Evolutionary conservation across 179 eudicot genomes (phyloP).

Genomic region (Silene vulgaris): DNA sequence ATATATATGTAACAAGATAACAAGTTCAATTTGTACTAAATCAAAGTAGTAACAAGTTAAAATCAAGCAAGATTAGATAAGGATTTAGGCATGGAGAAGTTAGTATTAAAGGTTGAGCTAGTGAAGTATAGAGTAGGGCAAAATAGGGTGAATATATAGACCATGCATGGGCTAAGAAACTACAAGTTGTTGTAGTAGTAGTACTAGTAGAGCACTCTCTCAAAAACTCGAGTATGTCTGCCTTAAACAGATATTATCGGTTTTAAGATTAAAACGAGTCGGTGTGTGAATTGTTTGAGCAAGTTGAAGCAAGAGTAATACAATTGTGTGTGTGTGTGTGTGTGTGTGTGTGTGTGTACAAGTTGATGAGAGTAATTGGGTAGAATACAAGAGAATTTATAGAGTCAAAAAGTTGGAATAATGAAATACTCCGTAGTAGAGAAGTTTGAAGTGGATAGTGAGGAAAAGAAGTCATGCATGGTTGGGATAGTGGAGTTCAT

Average conservation of each 20-base stretch:
- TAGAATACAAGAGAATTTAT: slow-evolving; percentile 12
- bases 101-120: slow-evolving; percentile 12
- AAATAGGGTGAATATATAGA: slow-evolving; percentile 18
- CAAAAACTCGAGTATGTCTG: slow-evolving; percentile 3
- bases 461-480: slow-evolving; percentile 10
- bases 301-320: slow-evolving; percentile 25
- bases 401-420: slow-evolving; percentile 14
- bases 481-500: slow-evolving; percentile 25
- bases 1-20: slow-evolving; percentile 10
- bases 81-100: neutral
- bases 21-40: slow-evolving; percentile 1
- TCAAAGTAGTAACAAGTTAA: neutral
- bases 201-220: slow-evolving; percentile 23
- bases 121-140: slow-evolving; percentile 29
- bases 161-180: slow-evolving; percentile 13
- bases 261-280: too few species aligned
- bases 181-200: neutral
- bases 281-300: slow-evolving; percentile 25
- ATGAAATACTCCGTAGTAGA: neutral
- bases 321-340: neutral
- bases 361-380: slow-evolving; percentile 1
- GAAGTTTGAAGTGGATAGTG: slow-evolving; percentile 9
- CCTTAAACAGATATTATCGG: too few species aligned
- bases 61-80: slow-evolving; percentile 11
- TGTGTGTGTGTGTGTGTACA: slow-evolving; percentile 4